These are phyloP conservation scores for Cordyceps farinosa DNA, from an alignment of 2,329 filamentous ascomycete species.

Conservation along the genomic window DNA sequence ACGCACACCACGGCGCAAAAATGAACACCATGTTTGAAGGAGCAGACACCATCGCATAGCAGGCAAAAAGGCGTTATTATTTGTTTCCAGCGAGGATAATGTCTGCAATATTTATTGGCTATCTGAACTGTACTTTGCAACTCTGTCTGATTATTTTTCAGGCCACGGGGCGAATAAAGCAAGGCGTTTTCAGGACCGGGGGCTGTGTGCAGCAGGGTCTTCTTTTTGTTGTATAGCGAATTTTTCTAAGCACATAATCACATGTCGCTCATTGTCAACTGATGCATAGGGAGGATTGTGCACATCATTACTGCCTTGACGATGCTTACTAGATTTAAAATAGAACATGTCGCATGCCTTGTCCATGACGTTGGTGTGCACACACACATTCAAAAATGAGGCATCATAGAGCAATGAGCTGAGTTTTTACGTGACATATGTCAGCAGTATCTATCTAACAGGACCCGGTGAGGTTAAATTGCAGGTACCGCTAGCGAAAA, in stretches of 20 bases:
- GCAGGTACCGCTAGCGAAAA: conserved; percentile 98
- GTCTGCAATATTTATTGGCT: conserved; percentile 19
- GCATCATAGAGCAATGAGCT: not conserved
- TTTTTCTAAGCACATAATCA: conserved; percentile 4
- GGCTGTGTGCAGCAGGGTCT: conserved; percentile 6
- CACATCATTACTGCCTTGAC: not conserved
- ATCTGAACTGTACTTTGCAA: conserved; percentile 18
- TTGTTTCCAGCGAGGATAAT: conserved; percentile 8
- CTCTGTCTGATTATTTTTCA: conserved; percentile 15
- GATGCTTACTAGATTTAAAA: not conserved
- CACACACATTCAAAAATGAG: not conserved
- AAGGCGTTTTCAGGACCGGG: conserved; percentile 11
- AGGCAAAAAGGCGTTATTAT: conserved; percentile 17
- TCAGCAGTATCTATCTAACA: conserved; percentile 97
- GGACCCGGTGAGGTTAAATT: conserved; percentile 63
- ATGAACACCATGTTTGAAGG: not conserved
- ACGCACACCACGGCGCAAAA: conserved; percentile 15
- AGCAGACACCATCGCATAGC: conserved; percentile 9
- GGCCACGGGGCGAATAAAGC: not conserved
- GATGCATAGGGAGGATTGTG: not conserved
- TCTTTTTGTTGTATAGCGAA: conserved; percentile 3
- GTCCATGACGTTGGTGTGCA: not conserved
- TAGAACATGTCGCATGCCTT: not conserved
- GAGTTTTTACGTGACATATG: conserved; percentile 43
- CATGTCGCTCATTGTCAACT: conserved; percentile 1